Percentiles rank a stretch among this genome's conserved stretches.
phyloP scores from a whole-genome alignment of 2,329 filamentous ascomycete genomes.

The Ascochyta lentis region DNA sequence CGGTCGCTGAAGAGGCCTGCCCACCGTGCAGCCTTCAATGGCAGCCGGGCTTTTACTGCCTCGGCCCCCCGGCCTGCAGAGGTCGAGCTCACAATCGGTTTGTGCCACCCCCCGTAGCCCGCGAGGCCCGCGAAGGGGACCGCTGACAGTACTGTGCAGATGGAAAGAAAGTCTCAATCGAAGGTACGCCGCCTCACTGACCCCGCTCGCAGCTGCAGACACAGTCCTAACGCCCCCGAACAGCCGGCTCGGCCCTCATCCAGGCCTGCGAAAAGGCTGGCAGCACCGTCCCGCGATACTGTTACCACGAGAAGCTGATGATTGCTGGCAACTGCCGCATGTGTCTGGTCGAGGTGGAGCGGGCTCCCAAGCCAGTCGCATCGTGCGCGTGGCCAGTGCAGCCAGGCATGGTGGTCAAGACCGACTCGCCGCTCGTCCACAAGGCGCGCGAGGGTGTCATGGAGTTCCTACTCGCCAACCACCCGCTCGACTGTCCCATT shows the following conservation, averaged over 20 bases:
- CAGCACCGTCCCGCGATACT: conserved; percentile 91
- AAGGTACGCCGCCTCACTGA: conserved; percentile 67
- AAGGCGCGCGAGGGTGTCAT: conserved; percentile 99
- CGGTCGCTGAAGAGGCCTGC: conserved; percentile 66
- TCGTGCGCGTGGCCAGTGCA: conserved; percentile 99
- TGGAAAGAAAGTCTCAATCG: conserved; percentile 97
- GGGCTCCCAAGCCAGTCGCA: conserved; percentile 93
- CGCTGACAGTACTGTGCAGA: conserved; percentile 63
- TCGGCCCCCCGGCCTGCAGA: conserved; percentile 81
- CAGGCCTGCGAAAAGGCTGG: conserved; percentile 99
- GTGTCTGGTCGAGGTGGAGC: conserved; percentile 98
- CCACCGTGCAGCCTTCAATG: conserved; percentile 60
- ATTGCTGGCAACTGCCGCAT: conserved; percentile 99
- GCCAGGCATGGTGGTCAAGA: conserved; percentile 99
- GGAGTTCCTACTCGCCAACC: conserved; percentile 97
- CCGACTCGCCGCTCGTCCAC: conserved; percentile 92
- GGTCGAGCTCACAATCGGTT: conserved; percentile 96
- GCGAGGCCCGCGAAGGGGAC: conserved; percentile 13
- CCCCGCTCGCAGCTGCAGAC: conserved; percentile 20
- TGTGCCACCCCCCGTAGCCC: conserved; percentile 47
- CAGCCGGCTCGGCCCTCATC: conserved; percentile 95
- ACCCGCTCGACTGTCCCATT: conserved; percentile 94
- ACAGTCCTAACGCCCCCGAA: conserved; percentile 41
- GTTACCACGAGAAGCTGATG: conserved; percentile 99
- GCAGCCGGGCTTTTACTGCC: conserved; percentile 81